Base-by-base conservation (phyloP, 257 asterid genomes). In the Leonotis leonurus region DNA sequence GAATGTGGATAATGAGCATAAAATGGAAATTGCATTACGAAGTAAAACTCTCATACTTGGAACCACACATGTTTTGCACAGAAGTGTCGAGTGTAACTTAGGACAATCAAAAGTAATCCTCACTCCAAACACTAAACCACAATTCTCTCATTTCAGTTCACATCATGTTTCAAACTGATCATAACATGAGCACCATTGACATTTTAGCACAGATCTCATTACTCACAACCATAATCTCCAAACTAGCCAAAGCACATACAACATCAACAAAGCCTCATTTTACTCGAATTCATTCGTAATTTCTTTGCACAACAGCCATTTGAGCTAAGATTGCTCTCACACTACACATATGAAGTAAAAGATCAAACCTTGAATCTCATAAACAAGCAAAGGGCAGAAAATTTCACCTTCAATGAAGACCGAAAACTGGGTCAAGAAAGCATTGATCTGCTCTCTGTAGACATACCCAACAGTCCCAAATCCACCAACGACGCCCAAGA, bases 381-480 rank as follows among this genome's bases (percentile, higher is more conserved):
- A 40, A 49, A 8, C 56, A 53, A 43, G 13, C 35, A 41, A 56
- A 56, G 43, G 60, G 48, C 9, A n/a, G 53, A 30, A 25, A n/a
- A 35, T 17, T 8, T 17, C 49, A 80, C 83, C 76, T 53, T 76
- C 96, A 64, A 91, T 81, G 71, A 86, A 70, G 58, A 75, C 86
- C 20, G 96, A 79, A 62, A 91, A 82, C 64, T 91, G 94, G 65
- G 77, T 75, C 85, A 93, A 83, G 76, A 89, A 83, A 60, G 70
- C 82, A 77, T 87, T 93, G 74, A 93, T 80, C 86, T 89, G 99
- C 35, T 93, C 97, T 79, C 63, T 85, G 73, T 87, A 92, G 2
- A 87, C 33, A 70, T 86, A 92, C 12, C 99, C 97, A 67, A 78
- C 81, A 24, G 83, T 43, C 25, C 96, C 99, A 61, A 87, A 86